phyloP scores from a whole-genome alignment of 75 land plant genomes.

The Larix kaempferi region DNA sequence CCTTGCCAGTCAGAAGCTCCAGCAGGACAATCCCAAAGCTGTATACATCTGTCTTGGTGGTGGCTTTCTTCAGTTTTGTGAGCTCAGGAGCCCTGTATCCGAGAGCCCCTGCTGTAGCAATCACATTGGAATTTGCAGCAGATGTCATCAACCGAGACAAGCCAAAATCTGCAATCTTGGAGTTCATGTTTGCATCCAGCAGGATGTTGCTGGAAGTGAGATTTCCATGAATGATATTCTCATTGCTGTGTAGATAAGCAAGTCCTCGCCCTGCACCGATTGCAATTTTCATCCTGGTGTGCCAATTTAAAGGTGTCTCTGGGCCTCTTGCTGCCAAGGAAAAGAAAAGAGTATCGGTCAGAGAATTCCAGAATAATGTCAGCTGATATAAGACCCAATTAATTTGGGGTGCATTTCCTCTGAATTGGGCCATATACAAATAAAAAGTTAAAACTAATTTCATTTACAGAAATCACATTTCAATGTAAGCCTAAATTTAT shows the following conservation, averaged over 20 bases:
- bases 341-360: neutral
- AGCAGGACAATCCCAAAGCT: conserved; percentile 87
- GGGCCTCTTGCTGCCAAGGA: conserved; percentile 71
- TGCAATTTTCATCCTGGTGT: conserved; percentile 76
- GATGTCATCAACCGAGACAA: conserved; percentile 85
- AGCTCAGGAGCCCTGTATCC: conserved; percentile 98
- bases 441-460: too few relatives aligned
- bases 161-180: conserved; percentile 83
- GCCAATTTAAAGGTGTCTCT: conserved; percentile 77
- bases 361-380: neutral
- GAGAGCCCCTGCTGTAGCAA: conserved; percentile 84
- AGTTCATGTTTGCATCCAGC: conserved; percentile 50
- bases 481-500: neutral
- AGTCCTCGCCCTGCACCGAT: conserved; percentile 71
- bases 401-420: too few relatives aligned
- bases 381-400: too few relatives aligned
- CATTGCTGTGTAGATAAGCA: conserved; percentile 57
- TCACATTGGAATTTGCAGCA: conserved; percentile 78
- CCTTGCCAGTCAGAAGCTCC: conserved; percentile 89
- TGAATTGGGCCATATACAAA: too few relatives aligned
- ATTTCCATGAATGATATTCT: conserved; percentile 85
- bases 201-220: conserved; percentile 83
- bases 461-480: too few relatives aligned
- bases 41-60: conserved; percentile 86
- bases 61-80: conserved; percentile 89